Conservation (phyloP, 371 early-diverging fungal species). For the Apophysomyces ossiformis region DNA sequence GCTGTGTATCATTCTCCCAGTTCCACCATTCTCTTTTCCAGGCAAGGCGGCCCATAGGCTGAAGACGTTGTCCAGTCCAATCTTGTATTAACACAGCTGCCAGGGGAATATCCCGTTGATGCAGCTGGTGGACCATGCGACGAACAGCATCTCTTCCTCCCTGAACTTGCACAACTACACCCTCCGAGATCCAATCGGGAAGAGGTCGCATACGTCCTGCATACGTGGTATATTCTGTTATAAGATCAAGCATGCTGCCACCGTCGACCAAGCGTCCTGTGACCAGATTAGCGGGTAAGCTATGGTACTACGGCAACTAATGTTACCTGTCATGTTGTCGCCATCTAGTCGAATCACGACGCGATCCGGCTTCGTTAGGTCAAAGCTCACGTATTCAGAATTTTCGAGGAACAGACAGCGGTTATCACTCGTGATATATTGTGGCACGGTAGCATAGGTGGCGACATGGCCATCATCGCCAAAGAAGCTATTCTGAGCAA, state of each 20-base stretch:
- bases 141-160: slow-evolving; percentile 49
- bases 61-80: slow-evolving; percentile 53
- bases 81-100: slow-evolving; percentile 54
- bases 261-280: slow-evolving; percentile 50
- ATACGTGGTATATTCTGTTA: slow-evolving; percentile 53
- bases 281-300: background rate
- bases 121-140: slow-evolving; percentile 31
- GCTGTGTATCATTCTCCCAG: slow-evolving; percentile 47
- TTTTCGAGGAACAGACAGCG: slow-evolving; percentile 54
- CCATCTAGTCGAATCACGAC: slow-evolving; percentile 45
- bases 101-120: slow-evolving; percentile 35
- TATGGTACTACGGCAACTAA: background rate
- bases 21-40: slow-evolving; percentile 54
- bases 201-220: slow-evolving; percentile 52
- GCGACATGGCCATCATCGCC: slow-evolving; percentile 37
- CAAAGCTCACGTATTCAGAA: slow-evolving; percentile 56
- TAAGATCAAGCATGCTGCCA: slow-evolving; percentile 44
- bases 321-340: slow-evolving; percentile 26
- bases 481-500: slow-evolving; percentile 25
- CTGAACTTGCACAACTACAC: slow-evolving; percentile 51
- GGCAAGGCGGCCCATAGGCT: slow-evolving; percentile 27
- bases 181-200: slow-evolving; percentile 54
- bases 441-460: slow-evolving; percentile 54
- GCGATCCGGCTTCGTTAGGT: slow-evolving; percentile 44
- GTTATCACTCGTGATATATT: slow-evolving; percentile 51